These are phyloP conservation scores for Cupressus sempervirens DNA, from an alignment of 75 land plant genomes.

Conservation along the genomic window DNA sequence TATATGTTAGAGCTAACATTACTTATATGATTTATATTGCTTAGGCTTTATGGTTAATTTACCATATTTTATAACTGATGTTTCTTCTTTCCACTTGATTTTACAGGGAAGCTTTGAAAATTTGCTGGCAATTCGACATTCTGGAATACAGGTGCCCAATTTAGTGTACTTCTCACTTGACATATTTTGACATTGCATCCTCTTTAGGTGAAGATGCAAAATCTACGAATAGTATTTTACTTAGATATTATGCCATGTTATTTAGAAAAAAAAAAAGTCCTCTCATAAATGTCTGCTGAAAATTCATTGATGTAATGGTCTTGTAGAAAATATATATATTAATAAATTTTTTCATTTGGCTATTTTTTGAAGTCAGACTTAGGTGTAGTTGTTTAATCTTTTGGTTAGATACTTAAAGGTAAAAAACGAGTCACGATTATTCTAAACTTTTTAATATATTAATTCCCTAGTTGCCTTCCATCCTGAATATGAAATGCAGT, in stretches of 20 bases:
- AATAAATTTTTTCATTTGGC: background rate
- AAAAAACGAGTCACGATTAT: background rate
- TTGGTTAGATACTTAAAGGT: background rate
- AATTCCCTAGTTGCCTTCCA: background rate
- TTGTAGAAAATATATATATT: background rate
- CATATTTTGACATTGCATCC: background rate
- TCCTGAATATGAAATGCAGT: conserved; percentile 24
- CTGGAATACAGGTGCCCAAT: conserved; percentile 43
- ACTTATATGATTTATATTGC: background rate
- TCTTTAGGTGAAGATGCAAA: background rate
- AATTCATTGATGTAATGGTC: background rate
- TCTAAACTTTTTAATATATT: conserved; percentile 1
- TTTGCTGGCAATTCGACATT: conserved; percentile 33
- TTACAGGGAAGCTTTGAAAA: conserved; percentile 53
- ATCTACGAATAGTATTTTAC: background rate
- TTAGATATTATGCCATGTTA: background rate
- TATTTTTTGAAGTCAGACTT: background rate
- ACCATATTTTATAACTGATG: background rate
- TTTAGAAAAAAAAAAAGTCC: background rate
- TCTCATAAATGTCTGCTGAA: background rate
- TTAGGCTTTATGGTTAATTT: background rate
- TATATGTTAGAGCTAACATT: background rate
- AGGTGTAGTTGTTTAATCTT: background rate
- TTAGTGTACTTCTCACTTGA: background rate
- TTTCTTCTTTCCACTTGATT: conserved; percentile 2